These are phyloP conservation scores for Puccinia brachypodii DNA, from an alignment of 1,284 basidiomycete species.

Conservation along the genomic window DNA sequence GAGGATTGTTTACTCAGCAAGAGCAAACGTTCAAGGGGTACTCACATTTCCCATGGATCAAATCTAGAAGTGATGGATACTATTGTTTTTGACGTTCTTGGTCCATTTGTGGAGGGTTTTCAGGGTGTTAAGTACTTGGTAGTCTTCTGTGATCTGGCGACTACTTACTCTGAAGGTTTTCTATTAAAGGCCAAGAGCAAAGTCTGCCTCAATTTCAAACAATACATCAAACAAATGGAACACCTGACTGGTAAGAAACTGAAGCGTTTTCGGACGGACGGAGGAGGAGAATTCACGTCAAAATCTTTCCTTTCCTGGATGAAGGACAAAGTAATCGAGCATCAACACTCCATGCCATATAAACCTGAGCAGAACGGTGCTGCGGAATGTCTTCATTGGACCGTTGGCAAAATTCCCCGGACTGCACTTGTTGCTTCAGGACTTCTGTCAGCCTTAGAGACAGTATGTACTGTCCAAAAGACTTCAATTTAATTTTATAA, in stretches of 20 bases:
- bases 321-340: background rate
- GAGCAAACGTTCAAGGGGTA: too few relatives aligned
- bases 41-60: too few relatives aligned
- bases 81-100: constrained; percentile 10
- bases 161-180: background rate
- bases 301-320: background rate
- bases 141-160: too few relatives aligned
- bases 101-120: background rate
- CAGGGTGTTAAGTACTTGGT: too few relatives aligned
- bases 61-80: background rate
- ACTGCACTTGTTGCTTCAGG: background rate
- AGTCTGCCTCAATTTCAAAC: background rate
- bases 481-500: too few relatives aligned
- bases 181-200: background rate
- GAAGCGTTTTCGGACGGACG: too few relatives aligned
- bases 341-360: background rate
- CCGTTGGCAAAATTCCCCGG: background rate
- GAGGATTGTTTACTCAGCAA: too few relatives aligned
- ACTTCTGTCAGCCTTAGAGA: too few relatives aligned
- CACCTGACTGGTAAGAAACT: background rate
- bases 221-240: background rate
- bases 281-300: too few relatives aligned
- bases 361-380: background rate
- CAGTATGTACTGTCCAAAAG: too few relatives aligned
- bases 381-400: background rate